These are phyloP conservation scores for Porpolomopsis calyptriformis DNA, from an alignment of 768 basidiomycete genomes.

Conservation along the genomic window DNA sequence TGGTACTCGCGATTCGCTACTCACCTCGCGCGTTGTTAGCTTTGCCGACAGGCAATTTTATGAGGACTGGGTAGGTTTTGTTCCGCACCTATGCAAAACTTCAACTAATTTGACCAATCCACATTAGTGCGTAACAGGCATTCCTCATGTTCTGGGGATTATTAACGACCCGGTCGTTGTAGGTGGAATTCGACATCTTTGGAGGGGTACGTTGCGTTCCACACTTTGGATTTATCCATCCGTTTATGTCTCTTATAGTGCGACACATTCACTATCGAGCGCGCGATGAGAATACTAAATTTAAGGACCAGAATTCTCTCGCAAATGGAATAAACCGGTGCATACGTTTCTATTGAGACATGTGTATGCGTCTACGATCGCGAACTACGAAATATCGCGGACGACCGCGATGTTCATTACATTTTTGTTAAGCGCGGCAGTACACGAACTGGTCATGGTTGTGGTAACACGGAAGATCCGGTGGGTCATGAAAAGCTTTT, in stretches of 20 bases:
- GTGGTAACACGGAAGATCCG: slow-evolving; percentile 88
- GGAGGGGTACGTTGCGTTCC: slow-evolving; percentile 39
- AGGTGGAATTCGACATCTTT: slow-evolving; percentile 96
- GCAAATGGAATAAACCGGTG: slow-evolving; percentile 98
- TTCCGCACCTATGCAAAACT: slow-evolving; percentile 1
- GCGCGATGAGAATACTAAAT: background rate
- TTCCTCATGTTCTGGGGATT: background rate
- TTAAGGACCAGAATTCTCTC: slow-evolving; percentile 52
- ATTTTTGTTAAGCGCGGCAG: slow-evolving; percentile 80
- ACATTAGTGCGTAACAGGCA: background rate
- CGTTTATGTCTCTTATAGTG: too few species aligned
- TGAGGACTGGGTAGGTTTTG: slow-evolving; percentile 72
- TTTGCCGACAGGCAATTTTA: slow-evolving; percentile 98
- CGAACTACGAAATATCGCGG: slow-evolving; percentile 63
- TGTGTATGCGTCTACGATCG: slow-evolving; percentile 85
- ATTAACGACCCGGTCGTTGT: background rate
- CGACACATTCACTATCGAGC: background rate
- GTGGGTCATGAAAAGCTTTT: slow-evolving; percentile 29
- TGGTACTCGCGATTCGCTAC: background rate
- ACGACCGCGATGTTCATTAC: slow-evolving; percentile 85
- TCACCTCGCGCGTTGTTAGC: slow-evolving; percentile 27
- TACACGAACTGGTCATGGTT: slow-evolving; percentile 94
- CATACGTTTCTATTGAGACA: slow-evolving; percentile 89
- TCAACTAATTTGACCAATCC: background rate
- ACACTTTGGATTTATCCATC: too few species aligned